phyloP scores from a whole-genome alignment of 2,329 filamentous ascomycete genomes.

The Arachnomyces sp. region DNA sequence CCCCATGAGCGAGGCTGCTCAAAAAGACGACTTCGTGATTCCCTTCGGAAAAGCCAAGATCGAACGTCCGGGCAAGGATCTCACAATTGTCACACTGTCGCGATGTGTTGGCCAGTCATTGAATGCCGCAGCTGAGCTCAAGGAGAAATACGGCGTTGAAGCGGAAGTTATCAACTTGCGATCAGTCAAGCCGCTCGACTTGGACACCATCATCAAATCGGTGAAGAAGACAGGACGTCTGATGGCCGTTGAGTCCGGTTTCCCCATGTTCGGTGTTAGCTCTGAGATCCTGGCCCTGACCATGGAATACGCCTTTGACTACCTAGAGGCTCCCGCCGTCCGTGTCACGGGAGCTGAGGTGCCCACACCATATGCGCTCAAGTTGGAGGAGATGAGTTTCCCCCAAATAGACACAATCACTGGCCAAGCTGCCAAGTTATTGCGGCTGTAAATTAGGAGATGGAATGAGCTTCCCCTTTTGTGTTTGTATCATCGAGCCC shows the following conservation, averaged over 20 bases:
- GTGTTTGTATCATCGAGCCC: too few species aligned
- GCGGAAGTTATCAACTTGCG: slow-evolving; percentile 97
- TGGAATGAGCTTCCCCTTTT: background rate
- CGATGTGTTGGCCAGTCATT: slow-evolving; percentile 92
- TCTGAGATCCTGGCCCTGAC: slow-evolving; percentile 88
- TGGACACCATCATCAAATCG: slow-evolving; percentile 91
- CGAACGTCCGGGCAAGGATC: slow-evolving; percentile 88
- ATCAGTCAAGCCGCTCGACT: slow-evolving; percentile 91
- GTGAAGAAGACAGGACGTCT: slow-evolving; percentile 97
- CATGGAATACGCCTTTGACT: slow-evolving; percentile 98
- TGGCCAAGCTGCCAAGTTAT: slow-evolving; percentile 79
- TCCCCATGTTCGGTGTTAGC: slow-evolving; percentile 87
- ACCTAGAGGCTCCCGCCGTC: slow-evolving; percentile 87
- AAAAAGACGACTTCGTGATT: slow-evolving; percentile 92
- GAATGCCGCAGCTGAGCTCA: slow-evolving; percentile 78
- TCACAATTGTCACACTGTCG: slow-evolving; percentile 91
- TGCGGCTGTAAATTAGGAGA: slow-evolving; percentile 56
- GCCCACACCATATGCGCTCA: slow-evolving; percentile 87
- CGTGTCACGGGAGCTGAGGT: slow-evolving; percentile 96
- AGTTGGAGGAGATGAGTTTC: slow-evolving; percentile 93
- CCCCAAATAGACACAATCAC: slow-evolving; percentile 83
- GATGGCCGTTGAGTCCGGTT: slow-evolving; percentile 88
- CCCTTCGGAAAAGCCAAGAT: slow-evolving; percentile 99
- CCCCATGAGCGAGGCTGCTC: slow-evolving; percentile 94
- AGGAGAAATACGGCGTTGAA: slow-evolving; percentile 94